A percentile compares a stretch with the other conserved stretches of the same genome.
Conservation (phyloP, 2,329 filamentous ascomycete genomes). For the Penicillium sp. region DNA sequence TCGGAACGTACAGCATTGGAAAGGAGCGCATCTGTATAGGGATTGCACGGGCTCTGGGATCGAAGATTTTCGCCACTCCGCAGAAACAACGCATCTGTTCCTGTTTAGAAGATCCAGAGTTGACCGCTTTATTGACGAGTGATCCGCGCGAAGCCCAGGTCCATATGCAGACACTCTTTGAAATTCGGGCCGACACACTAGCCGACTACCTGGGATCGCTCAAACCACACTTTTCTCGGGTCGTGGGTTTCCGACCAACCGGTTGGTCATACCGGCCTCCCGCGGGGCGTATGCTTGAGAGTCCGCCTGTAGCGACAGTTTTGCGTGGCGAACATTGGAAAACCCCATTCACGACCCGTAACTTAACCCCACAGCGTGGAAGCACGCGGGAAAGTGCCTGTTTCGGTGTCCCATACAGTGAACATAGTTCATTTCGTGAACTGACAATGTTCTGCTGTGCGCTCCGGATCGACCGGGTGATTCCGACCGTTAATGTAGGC, state of each 20-base stretch:
- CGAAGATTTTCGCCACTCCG: constrained; percentile 82
- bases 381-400: constrained; percentile 77
- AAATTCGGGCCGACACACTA: constrained; percentile 83
- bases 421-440: constrained; percentile 93
- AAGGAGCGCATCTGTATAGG: constrained; percentile 94
- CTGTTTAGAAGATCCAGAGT: constrained; percentile 78
- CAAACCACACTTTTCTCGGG: constrained; percentile 73
- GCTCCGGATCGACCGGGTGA: constrained; percentile 77
- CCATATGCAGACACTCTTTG: constrained; percentile 95
- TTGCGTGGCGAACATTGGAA: constrained; percentile 68
- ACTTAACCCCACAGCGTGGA: constrained; percentile 75
- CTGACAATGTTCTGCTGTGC: constrained; percentile 88
- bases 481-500: constrained; percentile 88
- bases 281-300: constrained; percentile 55
- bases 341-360: constrained; percentile 62
- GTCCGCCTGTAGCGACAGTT: constrained; percentile 58
- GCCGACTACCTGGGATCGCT: constrained; percentile 79
- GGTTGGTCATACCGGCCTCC: constrained; percentile 89
- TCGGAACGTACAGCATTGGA: constrained; percentile 95
- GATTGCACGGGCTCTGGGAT: constrained; percentile 76
- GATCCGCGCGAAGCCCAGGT: constrained; percentile 83
- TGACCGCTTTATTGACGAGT: constrained; percentile 68
- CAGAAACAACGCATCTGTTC: constrained; percentile 77
- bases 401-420: constrained; percentile 90
- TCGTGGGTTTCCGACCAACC: constrained; percentile 85